Conservation (phyloP, 306 rosid species). For the Bauhinia variegata region DNA sequence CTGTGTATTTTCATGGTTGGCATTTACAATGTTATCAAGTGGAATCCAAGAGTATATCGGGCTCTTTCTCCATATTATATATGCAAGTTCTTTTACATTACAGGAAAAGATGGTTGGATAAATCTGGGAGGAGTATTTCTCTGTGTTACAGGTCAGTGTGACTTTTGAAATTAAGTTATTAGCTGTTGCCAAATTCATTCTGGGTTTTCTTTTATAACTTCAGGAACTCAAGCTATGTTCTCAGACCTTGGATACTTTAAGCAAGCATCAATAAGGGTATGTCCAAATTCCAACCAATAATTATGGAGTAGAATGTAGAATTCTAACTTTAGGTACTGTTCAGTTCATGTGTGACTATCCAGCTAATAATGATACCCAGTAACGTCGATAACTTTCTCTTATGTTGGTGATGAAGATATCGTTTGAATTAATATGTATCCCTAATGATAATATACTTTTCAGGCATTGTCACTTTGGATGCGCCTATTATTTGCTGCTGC, state of each 20-base stretch:
- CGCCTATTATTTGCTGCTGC: conserved; percentile 23
- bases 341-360: conserved; percentile 28
- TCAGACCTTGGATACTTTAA: conserved; percentile 75
- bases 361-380: conserved; percentile 15
- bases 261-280: conserved; percentile 74
- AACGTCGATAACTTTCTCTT: conserved; percentile 20
- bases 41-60: conserved; percentile 76
- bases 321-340: conserved; percentile 27
- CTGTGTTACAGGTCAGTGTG: conserved; percentile 68
- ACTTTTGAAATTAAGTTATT: conserved; percentile 24
- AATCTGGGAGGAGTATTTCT: conserved; percentile 79
- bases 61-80: conserved; percentile 85
- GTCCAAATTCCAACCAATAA: conserved; percentile 33
- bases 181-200: conserved; percentile 30
- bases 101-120: conserved; percentile 80
- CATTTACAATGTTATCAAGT: conserved; percentile 69
- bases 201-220: conserved; percentile 42
- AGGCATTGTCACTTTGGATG: conserved; percentile 15
- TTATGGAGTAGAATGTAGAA: conserved; percentile 29
- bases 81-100: conserved; percentile 65
- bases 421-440: conserved; percentile 20
- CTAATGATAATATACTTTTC: conserved; percentile 29
- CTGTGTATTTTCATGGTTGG: conserved; percentile 65
- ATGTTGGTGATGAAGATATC: conserved; percentile 23
- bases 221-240: conserved; percentile 87